These are phyloP conservation scores for Blakeslea trispora DNA, from an alignment of 371 early-diverging fungal species.

Conservation along the genomic window DNA sequence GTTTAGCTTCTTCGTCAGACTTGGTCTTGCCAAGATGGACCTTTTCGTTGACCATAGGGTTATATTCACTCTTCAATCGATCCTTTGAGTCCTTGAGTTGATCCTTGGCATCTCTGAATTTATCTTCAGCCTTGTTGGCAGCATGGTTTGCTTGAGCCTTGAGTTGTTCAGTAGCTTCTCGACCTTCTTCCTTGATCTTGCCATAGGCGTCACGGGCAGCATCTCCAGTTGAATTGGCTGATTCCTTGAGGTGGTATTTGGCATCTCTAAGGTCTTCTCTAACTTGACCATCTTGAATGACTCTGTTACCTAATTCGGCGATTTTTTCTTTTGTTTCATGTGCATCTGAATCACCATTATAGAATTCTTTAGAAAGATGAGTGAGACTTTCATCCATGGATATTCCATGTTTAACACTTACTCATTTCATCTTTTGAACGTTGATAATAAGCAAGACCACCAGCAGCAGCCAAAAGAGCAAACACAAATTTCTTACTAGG, in stretches of 20 bases:
- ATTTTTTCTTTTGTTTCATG: slow-evolving; percentile 11
- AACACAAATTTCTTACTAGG: slow-evolving; percentile 5
- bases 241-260: slow-evolving; percentile 10
- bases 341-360: slow-evolving; percentile 15
- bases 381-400: neutral
- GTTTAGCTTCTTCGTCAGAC: slow-evolving; percentile 9
- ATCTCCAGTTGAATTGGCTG: slow-evolving; percentile 14
- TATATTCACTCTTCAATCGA: neutral
- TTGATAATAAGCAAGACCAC: slow-evolving; percentile 26
- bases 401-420: slow-evolving; percentile 3
- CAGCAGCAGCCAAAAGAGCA: slow-evolving; percentile 16
- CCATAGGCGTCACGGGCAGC: slow-evolving; percentile 24
- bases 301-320: slow-evolving; percentile 1
- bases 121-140: slow-evolving; percentile 2
- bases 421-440: slow-evolving; percentile 11
- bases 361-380: slow-evolving; percentile 8
- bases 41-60: slow-evolving; percentile 32
- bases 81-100: neutral
- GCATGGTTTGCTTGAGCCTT: slow-evolving; percentile 5
- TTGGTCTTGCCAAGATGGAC: slow-evolving; percentile 13
- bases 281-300: neutral
- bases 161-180: slow-evolving; percentile 1
- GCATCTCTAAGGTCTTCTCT: slow-evolving; percentile 5
- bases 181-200: slow-evolving; percentile 8
- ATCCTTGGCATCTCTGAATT: slow-evolving; percentile 9